Evolutionary conservation across 371 early-diverging fungal genomes (phyloP), one percentile per base, ranked within the genome.

Genomic region (Lichtheimia corymbifera): DNA sequence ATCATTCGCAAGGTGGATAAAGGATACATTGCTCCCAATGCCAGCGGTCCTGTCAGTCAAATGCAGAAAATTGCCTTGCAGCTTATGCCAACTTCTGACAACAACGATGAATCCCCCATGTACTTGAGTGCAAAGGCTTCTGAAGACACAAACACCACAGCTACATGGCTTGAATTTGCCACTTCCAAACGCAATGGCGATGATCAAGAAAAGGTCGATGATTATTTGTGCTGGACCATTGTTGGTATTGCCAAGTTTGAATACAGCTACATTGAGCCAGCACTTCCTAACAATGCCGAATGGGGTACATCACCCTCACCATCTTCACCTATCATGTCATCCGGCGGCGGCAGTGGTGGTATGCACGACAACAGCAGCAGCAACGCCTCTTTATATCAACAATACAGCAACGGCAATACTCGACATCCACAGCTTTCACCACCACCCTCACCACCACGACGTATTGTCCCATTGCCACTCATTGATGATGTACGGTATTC

Each of bases 41-140:
- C 89, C 2, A 75, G 72, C 57, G 91, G 90, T 2, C 88, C 91
- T 5, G 87, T 93, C 50, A 89, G 91, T 61, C 93, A 93, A 73
- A 91, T 93, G 93, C 93, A 93, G 71, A 93, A 93, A 70, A 80
- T 93, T 24, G 92, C 92, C 15, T 73, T 93, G 28, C 85, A 90
- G 79, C 73, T 84, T 2, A 61, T 65, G 5, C 67, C 74, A 47
- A 18, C 47, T 1, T 18, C 47, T 14, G 35, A 35, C 6, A 35
- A 35, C n/a, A 57, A 45, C n/a, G 55, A 59, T n/a, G 59, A 70
- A 45, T 77, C 80, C n/a, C n/a, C n/a, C 22, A 42, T 72, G 11
- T 80, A 74, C 50, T 62, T 80, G 5, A 76, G 73, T 27, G 77
- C 81, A 2, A 61, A 58, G 20, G 49, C 61, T 2, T 59, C 52